Conservation (phyloP, 2,329 filamentous ascomycete genomes). For the Daldinia sp. region DNA sequence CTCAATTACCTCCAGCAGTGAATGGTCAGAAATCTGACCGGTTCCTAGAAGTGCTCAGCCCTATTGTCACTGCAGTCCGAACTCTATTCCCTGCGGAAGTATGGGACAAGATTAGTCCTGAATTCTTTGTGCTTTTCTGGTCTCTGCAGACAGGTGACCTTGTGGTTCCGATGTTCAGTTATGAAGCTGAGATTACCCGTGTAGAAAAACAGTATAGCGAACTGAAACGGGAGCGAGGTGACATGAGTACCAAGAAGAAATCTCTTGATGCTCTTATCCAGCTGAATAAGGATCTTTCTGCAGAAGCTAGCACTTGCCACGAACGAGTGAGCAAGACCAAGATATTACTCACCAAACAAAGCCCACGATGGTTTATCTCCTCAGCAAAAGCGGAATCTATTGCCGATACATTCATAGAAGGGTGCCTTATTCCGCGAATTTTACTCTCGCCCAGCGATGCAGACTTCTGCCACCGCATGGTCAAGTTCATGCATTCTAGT, state of each 20-base stretch:
- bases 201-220: slow-evolving; percentile 75
- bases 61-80: slow-evolving; percentile 77
- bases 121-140: slow-evolving; percentile 95
- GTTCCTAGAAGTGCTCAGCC: slow-evolving; percentile 78
- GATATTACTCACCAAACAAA: slow-evolving; percentile 78
- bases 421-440: slow-evolving; percentile 91
- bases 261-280: slow-evolving; percentile 77
- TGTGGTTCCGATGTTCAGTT: slow-evolving; percentile 79
- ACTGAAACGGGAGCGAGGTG: slow-evolving; percentile 77
- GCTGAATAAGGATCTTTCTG: slow-evolving; percentile 75
- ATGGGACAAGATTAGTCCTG: slow-evolving; percentile 78
- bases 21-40: slow-evolving; percentile 59
- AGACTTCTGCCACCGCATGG: slow-evolving; percentile 86
- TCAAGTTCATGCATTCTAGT: slow-evolving; percentile 87
- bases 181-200: slow-evolving; percentile 79
- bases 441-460: slow-evolving; percentile 87
- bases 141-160: slow-evolving; percentile 86
- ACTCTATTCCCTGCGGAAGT: slow-evolving; percentile 70
- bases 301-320: slow-evolving; percentile 78
- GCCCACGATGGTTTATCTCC: slow-evolving; percentile 76
- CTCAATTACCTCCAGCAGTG: slow-evolving; percentile 44
- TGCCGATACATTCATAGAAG: slow-evolving; percentile 83
- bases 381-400: slow-evolving; percentile 73
- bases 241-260: slow-evolving; percentile 78
- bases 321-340: slow-evolving; percentile 75